A percentile compares a stretch with the other conserved stretches of the same genome.
phyloP scores from a whole-genome alignment of 768 basidiomycete species.

The Agrocybe praecox region DNA sequence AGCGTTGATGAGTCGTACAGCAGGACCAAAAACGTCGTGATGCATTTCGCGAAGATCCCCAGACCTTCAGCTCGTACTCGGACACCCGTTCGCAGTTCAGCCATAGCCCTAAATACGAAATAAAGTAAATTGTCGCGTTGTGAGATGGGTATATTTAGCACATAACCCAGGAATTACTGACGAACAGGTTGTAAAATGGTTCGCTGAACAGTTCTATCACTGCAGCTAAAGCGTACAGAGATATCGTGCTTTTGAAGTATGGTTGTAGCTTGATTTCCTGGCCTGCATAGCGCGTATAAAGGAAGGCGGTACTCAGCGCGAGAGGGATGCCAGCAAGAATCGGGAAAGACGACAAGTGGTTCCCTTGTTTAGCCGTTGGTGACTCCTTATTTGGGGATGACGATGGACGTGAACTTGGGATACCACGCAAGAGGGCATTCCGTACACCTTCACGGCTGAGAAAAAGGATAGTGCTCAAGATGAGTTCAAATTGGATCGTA shows the following conservation, averaged over 20 bases:
- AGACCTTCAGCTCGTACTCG: conserved; percentile 87
- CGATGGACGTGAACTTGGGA: conserved; percentile 8
- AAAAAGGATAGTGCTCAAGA: conserved; percentile 90
- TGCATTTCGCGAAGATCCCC: conserved; percentile 74
- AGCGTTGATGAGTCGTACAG: conserved; percentile 44
- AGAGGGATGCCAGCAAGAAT: conserved; percentile 69
- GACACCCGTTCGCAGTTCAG: conserved; percentile 63
- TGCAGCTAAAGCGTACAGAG: conserved; percentile 74
- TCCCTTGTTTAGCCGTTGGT: neutral
- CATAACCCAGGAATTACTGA: conserved; percentile 8
- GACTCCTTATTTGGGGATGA: neutral
- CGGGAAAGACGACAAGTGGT: conserved; percentile 64
- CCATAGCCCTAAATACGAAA: conserved; percentile 70
- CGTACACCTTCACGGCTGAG: conserved; percentile 92
- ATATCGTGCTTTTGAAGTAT: conserved; percentile 62
- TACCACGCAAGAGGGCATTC: conserved; percentile 81
- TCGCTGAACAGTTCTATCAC: conserved; percentile 80
- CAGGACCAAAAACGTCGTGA: conserved; percentile 71
- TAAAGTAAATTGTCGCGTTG: neutral
- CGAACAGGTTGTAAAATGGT: conserved; percentile 77
- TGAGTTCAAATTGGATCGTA: conserved; percentile 91
- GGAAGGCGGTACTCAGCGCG: conserved; percentile 47
- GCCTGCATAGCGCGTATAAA: conserved; percentile 61
- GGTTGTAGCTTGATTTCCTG: conserved; percentile 60
- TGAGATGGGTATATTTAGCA: neutral